phyloP scores from a whole-genome alignment of 2,329 filamentous ascomycete genomes.

The Ascosphaera apis region DNA sequence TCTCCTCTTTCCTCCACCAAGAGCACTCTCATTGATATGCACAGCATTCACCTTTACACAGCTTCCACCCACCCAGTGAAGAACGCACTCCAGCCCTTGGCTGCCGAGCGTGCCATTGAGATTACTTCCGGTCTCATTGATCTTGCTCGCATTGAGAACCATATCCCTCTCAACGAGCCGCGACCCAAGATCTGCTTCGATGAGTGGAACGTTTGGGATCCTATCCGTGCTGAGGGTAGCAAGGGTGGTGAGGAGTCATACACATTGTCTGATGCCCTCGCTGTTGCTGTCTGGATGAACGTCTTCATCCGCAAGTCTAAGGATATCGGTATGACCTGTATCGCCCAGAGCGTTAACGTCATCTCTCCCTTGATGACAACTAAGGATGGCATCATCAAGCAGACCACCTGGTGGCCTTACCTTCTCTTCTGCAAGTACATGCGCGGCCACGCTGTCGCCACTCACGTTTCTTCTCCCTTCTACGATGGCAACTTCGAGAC shows the following conservation, averaged over 20 bases:
- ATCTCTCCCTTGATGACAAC: constrained; percentile 56
- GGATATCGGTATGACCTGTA: constrained; percentile 54
- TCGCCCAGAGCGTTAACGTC: constrained; percentile 57
- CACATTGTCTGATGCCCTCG: constrained; percentile 51
- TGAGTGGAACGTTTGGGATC: constrained; percentile 72
- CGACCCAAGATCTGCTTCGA: constrained; percentile 56
- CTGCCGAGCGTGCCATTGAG: constrained; percentile 51
- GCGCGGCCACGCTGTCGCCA: constrained; percentile 45
- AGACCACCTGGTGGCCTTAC: constrained; percentile 55
- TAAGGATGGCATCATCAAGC: constrained; percentile 37
- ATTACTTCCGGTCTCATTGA: constrained; percentile 47
- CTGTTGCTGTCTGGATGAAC: constrained; percentile 54
- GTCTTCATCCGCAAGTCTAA: constrained; percentile 50
- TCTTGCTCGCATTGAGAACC: constrained; percentile 46
- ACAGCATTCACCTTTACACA: constrained; percentile 61
- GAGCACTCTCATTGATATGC: constrained; percentile 44
- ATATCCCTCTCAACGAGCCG: constrained; percentile 29
- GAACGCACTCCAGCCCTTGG: constrained; percentile 39
- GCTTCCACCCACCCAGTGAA: constrained; percentile 30
- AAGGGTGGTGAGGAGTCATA: constrained; percentile 51
- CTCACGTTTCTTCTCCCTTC: constrained; percentile 37
- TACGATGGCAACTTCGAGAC: constrained; percentile 44
- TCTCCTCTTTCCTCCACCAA: constrained; percentile 18
- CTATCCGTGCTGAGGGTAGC: constrained; percentile 45
- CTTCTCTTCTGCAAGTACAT: constrained; percentile 48